Percentiles rank a stretch among this genome's conserved stretches.
Evolutionary conservation across 108 stramenopile genomes (phyloP).

Genomic region (Skeletonema potamos): DNA sequence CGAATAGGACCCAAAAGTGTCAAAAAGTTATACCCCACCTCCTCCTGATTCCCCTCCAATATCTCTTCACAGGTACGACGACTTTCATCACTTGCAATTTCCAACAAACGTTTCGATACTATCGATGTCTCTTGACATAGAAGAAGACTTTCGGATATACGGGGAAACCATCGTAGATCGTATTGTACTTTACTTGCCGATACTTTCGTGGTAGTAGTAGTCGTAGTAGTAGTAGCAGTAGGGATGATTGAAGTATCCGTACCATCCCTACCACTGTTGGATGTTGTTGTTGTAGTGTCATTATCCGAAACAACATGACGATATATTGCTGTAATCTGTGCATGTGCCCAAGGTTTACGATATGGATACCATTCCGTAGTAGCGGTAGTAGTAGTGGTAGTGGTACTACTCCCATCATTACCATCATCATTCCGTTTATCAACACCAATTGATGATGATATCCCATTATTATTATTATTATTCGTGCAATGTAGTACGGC

Average conservation of each 20-base stretch:
- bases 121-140: neutral
- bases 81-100: neutral
- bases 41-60: neutral
- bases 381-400: too few relatives aligned
- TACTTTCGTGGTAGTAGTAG: neutral
- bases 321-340: conserved; percentile 30
- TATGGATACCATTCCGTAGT: conserved; percentile 43
- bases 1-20: conserved; percentile 12
- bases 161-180: neutral
- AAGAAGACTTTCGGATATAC: neutral
- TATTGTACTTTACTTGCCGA: neutral
- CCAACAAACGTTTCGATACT: neutral
- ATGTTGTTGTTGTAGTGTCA: neutral
- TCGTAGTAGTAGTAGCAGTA: neutral
- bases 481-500: too few relatives aligned
- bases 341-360: conserved; percentile 18
- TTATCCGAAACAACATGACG: too few relatives aligned
- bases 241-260: neutral
- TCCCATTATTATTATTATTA: neutral
- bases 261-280: neutral
- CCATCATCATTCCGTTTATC: neutral
- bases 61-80: conserved; percentile 5
- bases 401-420: neutral
- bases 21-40: neutral
- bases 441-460: neutral